Evolutionary conservation across 2,329 filamentous ascomycete species (phyloP).

Genomic region (Claviceps sp.): DNA sequence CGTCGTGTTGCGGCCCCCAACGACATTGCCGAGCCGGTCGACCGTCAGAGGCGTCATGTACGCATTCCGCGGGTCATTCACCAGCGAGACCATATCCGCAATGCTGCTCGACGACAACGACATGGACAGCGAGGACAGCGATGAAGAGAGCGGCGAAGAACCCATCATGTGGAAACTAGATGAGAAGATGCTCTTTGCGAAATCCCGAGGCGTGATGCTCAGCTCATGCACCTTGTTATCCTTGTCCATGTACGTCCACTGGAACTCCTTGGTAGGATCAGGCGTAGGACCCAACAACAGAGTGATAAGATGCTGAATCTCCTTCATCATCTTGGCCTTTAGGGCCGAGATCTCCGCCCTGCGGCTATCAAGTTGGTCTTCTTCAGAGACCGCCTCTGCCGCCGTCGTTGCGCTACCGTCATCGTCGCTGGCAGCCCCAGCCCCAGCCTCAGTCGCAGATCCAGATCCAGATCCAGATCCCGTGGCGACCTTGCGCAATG

Average conservation of each 20-base stretch:
- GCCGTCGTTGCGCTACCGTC: not conserved
- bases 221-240: conserved; percentile 50
- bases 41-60: conserved; percentile 64
- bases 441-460: too few relatives aligned
- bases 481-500: conserved; percentile 36
- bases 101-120: conserved; percentile 38
- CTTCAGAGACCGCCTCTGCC: too few relatives aligned
- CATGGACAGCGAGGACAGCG: not conserved
- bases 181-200: conserved; percentile 49
- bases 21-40: conserved; percentile 66
- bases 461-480: too few relatives aligned
- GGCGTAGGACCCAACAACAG: conserved; percentile 73
- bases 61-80: conserved; percentile 72
- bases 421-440: not conserved
- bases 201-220: conserved; percentile 52
- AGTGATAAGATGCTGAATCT: conserved; percentile 71
- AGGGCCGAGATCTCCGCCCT: not conserved
- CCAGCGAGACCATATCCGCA: conserved; percentile 61
- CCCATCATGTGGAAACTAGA: conserved; percentile 37
- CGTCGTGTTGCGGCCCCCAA: conserved; percentile 59
- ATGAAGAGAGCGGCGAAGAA: not conserved
- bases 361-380: too few relatives aligned
- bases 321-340: conserved; percentile 65
- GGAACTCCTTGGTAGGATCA: conserved; percentile 52
- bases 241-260: conserved; percentile 67